phyloP scores from a whole-genome alignment of 2,329 filamentous ascomycete genomes.

The Pseudocercospora crystallina region DNA sequence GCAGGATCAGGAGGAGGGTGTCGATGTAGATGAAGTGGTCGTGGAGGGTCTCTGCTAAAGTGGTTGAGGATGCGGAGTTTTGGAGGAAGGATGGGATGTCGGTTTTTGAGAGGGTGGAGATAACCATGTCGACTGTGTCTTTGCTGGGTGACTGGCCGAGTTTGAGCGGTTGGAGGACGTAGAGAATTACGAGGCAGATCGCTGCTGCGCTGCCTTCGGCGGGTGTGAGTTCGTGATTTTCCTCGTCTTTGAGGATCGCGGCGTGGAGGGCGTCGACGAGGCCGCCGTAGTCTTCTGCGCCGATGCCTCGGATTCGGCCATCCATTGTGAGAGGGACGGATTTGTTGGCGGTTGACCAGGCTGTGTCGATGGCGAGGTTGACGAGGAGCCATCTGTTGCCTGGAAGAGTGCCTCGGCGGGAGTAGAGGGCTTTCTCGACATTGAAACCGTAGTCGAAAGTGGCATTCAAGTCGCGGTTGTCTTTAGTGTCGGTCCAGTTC shows the following conservation, averaged over 20 bases:
- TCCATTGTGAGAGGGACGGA: constrained; percentile 20
- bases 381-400: constrained; percentile 25
- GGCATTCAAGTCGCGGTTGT: constrained; percentile 37
- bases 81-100: constrained; percentile 13
- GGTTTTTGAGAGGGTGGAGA: constrained; percentile 15
- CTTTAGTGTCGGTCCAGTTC: constrained; percentile 31
- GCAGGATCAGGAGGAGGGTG: constrained; percentile 24
- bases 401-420: constrained; percentile 6
- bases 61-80: constrained; percentile 2
- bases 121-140: constrained; percentile 14
- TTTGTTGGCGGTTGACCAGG: constrained; percentile 27
- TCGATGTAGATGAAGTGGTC: constrained; percentile 30
- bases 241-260: constrained; percentile 1
- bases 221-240: constrained; percentile 7
- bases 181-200: constrained; percentile 23
- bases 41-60: constrained; percentile 19
- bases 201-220: constrained; percentile 23
- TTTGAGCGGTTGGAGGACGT: constrained; percentile 8
- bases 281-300: neutral
- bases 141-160: constrained; percentile 9
- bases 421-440: constrained; percentile 29
- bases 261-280: constrained; percentile 8
- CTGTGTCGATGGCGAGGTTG: constrained; percentile 28
- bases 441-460: constrained; percentile 36
- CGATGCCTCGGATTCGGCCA: neutral